Base-by-base conservation (phyloP, 257 asterid genomes). In the Rehmannia glutinosa region DNA sequence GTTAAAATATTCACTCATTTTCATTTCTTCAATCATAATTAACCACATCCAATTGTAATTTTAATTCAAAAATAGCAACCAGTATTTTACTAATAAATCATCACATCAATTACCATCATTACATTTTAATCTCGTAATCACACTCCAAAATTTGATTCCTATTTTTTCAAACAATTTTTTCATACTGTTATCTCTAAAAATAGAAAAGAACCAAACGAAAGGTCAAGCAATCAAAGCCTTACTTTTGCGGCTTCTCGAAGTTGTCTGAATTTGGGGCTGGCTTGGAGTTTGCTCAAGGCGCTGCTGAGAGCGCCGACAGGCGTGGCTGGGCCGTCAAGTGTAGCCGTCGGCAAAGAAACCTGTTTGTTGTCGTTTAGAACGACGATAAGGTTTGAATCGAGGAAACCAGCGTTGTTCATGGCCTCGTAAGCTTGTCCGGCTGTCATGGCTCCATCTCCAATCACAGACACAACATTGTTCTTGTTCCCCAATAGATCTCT, bases 371-470 rank as follows among this genome's bases (percentile, higher is more conserved):
- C 96, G 17, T 89, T 89, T 47, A 89, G 20, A 13, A 89, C 28
- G 5, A 89, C 87, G 1, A 89, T 83, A 4, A 89, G 74, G 77
- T 89, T 85, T 0, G 93, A 8, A 42, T 89, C 97, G 2, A 89
- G 86, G 55, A 81, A 89, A 0, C 97, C 97, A 0, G 89, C 92
- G 54, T 89, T 89, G 79, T 84, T 89, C 97, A 89, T 80, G 20
- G 97, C 97, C 80, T 89, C 97, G 6, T 87, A 89, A 1, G 91
- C 97, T 68, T 89, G 97, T 64, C 97, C 97, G 39, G 93, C 97
- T 0, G 92, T 89, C 90, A 85, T 87, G 1, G 97, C 89, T 39
- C 92, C 97, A 8, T 89, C 95, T 33, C 97, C 92, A 5, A 89
- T 87, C 35, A 89, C 86, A 1, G 91, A 77, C 33, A 89, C 78